A percentile compares a stretch with the other conserved stretches of the same genome.
phyloP scores from a whole-genome alignment of 2,329 filamentous ascomycete genomes.

The Coniosporium tulheliwenetii region DNA sequence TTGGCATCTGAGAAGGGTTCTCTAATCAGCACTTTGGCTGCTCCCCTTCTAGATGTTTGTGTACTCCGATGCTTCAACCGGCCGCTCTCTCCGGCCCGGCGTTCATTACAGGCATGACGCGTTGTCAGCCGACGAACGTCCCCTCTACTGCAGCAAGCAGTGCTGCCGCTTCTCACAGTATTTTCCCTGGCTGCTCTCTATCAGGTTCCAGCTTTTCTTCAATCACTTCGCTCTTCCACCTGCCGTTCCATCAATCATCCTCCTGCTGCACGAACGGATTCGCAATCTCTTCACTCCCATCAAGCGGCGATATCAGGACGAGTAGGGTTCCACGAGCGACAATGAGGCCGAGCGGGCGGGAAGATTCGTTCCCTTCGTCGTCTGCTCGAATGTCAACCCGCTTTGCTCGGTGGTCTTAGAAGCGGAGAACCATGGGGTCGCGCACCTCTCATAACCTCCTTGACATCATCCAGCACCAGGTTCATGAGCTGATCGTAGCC shows the following conservation, averaged over 20 bases:
- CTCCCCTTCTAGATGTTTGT: too few relatives aligned
- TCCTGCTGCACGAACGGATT: constrained; percentile 78
- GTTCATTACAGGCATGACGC: too few relatives aligned
- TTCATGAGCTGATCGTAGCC: constrained; percentile 98
- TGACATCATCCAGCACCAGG: constrained; percentile 83
- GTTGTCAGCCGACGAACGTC: too few relatives aligned
- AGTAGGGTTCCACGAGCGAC: constrained; percentile 86
- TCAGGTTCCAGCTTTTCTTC: background rate
- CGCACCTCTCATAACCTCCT: constrained; percentile 76
- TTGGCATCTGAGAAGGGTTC: too few relatives aligned
- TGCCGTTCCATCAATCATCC: constrained; percentile 22
- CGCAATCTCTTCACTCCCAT: constrained; percentile 88
- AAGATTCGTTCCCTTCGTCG: constrained; percentile 78
- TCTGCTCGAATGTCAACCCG: constrained; percentile 36
- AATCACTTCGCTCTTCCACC: background rate
- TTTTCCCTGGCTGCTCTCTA: too few relatives aligned
- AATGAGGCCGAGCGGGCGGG: constrained; percentile 67
- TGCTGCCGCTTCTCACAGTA: too few relatives aligned
- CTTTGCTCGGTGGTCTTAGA: too few relatives aligned
- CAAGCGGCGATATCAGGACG: constrained; percentile 80
- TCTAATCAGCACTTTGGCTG: too few relatives aligned
- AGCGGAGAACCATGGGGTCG: background rate
- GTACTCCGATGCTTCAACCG: too few relatives aligned
- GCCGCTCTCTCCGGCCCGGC: too few relatives aligned
- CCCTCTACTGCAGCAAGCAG: too few relatives aligned